Percentiles rank a stretch among this genome's conserved stretches.
Evolutionary conservation across 2,329 filamentous ascomycete species (phyloP).

Genomic region (Fusarium keratoplasticum): DNA sequence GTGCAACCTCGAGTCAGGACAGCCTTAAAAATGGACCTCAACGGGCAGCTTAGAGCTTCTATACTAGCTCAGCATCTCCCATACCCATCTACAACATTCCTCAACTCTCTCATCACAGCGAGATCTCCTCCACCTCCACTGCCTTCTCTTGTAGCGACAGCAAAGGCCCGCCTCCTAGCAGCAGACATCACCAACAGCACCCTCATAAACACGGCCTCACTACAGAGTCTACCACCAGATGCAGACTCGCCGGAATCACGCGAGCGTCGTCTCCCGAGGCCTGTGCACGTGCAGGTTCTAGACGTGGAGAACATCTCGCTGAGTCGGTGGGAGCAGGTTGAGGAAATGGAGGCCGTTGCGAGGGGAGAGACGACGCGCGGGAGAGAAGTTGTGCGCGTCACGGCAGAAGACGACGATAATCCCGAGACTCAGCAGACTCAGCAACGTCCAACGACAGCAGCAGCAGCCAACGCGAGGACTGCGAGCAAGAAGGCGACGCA

Average conservation of each 20-base stretch:
- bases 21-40: conserved; percentile 46
- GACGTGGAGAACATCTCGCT: conserved; percentile 86
- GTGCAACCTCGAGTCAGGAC: conserved; percentile 1
- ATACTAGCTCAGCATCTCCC: conserved; percentile 67
- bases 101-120: conserved; percentile 70
- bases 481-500: conserved; percentile 70
- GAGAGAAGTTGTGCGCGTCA: conserved; percentile 82
- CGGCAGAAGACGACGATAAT: conserved; percentile 57
- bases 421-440: conserved; percentile 57
- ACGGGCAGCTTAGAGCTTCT: conserved; percentile 62
- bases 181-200: conserved; percentile 74
- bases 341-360: conserved; percentile 79
- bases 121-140: conserved; percentile 70
- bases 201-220: conserved; percentile 57
- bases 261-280: conserved; percentile 67
- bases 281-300: conserved; percentile 83
- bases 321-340: conserved; percentile 88
- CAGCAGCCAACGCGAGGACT: conserved; percentile 18
- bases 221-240: conserved; percentile 63
- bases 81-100: conserved; percentile 66
- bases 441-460: neutral
- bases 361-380: conserved; percentile 81
- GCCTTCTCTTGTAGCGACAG: conserved; percentile 80
- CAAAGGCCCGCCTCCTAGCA: conserved; percentile 81
- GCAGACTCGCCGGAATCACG: conserved; percentile 64